Evolutionary conservation across 2,329 filamentous ascomycete genomes (phyloP).

Genomic region (Trichophyton simii): DNA sequence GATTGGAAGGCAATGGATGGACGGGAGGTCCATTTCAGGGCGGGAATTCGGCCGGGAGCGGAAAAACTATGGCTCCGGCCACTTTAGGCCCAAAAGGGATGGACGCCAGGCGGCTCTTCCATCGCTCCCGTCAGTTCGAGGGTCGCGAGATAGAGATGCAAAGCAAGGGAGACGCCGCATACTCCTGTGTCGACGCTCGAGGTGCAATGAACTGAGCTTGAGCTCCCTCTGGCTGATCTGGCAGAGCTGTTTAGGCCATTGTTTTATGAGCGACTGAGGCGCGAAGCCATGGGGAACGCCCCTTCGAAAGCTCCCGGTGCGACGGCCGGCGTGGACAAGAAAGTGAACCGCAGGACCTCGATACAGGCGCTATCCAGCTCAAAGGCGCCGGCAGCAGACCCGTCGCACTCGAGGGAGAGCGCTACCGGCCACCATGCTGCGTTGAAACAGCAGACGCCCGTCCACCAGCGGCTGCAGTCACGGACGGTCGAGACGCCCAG

Average conservation of each 20-base stretch:
- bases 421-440: conserved; percentile 29
- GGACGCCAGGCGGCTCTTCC: neutral
- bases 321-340: conserved; percentile 26
- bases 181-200: neutral
- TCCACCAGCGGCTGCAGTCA: conserved; percentile 32
- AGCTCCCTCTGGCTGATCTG: neutral
- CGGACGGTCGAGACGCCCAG: conserved; percentile 24
- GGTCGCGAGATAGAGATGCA: neutral
- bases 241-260: neutral
- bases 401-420: conserved; percentile 32
- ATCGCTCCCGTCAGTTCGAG: neutral
- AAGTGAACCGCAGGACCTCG: conserved; percentile 30
- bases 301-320: conserved; percentile 33
- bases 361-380: conserved; percentile 28
- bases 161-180: neutral
- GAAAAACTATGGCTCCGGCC: neutral
- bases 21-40: no score
- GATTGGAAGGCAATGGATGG: no score
- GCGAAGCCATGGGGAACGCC: conserved; percentile 35
- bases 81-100: neutral
- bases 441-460: conserved; percentile 23
- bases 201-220: neutral
- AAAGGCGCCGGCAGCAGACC: conserved; percentile 32
- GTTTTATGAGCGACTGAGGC: conserved; percentile 1
- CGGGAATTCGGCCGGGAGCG: neutral